phyloP scores from a whole-genome alignment of 108 stramenopile species.

The Mediolabrus comicus region DNA sequence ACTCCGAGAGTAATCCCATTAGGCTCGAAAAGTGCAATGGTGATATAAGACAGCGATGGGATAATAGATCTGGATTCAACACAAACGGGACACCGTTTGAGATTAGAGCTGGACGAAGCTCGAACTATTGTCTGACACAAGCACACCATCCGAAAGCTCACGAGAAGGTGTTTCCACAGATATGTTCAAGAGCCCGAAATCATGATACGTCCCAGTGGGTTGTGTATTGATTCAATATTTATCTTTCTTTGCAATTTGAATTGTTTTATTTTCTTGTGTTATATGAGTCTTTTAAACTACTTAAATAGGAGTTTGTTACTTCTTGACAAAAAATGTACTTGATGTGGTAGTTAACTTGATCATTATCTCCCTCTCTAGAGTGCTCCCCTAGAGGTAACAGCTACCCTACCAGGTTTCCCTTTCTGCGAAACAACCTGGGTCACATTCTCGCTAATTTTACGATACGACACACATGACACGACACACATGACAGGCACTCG shows the following conservation, averaged over 20 bases:
- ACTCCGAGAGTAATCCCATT: constrained; percentile 5
- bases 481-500: too few relatives aligned
- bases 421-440: too few relatives aligned
- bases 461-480: neutral
- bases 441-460: too few relatives aligned
- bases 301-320: neutral
- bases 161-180: constrained; percentile 9
- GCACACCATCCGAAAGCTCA: constrained; percentile 16
- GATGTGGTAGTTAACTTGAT: too few relatives aligned
- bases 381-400: too few relatives aligned
- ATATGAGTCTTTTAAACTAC: neutral
- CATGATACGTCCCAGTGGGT: constrained; percentile 3
- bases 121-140: constrained; percentile 1
- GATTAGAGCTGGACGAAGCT: neutral
- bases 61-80: constrained; percentile 4
- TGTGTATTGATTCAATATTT: neutral
- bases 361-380: too few relatives aligned
- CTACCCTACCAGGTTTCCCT: too few relatives aligned
- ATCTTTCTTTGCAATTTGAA: neutral
- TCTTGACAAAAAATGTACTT: too few relatives aligned
- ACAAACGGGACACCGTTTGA: neutral
- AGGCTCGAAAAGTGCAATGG: neutral
- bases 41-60: neutral
- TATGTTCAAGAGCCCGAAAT: neutral
- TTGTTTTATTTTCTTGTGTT: neutral